Evolutionary conservation across 2,329 filamentous ascomycete genomes (phyloP), one percentile per base, ranked within the genome.

Genomic region (Diplodia mutila): DNA sequence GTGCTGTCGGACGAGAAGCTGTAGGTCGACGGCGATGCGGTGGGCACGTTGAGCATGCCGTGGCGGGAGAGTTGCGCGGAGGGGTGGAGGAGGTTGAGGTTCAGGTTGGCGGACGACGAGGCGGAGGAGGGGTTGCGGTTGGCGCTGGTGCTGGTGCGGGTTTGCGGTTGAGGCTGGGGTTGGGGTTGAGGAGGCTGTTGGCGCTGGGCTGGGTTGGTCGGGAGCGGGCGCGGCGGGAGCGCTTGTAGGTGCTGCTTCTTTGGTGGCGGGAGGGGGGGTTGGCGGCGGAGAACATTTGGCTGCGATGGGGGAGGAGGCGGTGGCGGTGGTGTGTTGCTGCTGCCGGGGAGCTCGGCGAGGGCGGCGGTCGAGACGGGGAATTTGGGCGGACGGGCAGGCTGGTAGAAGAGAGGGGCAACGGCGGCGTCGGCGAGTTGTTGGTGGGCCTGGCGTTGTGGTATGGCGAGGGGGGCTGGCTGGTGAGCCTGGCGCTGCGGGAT

Each of bases 1-100:
- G 82, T 84, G 71, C 80, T 81, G 23, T 79, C 79, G 12, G 80
- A 81, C 5, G 80, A 78, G 66, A 82, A 78, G 1, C 81, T 82
- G 66, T 81, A 81, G 46, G 74, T 76, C 9, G 78, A 81, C 7
- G 76, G 78, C 2, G 79, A 81, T 0, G 70, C 65, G n/a, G 42
- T 21, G 2, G 14, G n/a, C 11, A 29, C 49, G 3, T 11, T 11
- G 32, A 34, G 32, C 32, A 34, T 14, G 55, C 46, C 64, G 59
- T n/a, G 69, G 37, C 2, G 70, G 67, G 78, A 81, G 6, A 75
- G 78, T 1, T 78, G 81, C 0, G 70, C 65, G 67, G 59, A n/a
- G 6, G 63, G 53, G 34, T 66, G 64, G 39, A 55, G 61, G 61
- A 49, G 53, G 34, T 66, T 61, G 39, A 55, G 61, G 61, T 54